Evolutionary conservation across 2,329 filamentous ascomycete species (phyloP).

Genomic region (Monosporascus sp.): DNA sequence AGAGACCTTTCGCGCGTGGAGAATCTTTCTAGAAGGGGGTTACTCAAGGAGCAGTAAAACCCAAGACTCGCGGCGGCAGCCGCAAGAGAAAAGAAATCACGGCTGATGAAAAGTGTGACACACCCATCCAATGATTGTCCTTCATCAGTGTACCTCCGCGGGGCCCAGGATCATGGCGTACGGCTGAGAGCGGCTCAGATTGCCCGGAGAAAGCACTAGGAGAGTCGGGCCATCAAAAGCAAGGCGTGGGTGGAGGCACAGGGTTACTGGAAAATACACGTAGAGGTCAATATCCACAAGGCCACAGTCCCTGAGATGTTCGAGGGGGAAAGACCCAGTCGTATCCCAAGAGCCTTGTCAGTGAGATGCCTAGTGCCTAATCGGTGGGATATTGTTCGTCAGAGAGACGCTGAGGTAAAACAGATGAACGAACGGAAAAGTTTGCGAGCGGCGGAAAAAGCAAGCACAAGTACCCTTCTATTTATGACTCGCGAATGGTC

Average conservation of each 20-base stretch:
- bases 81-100: background rate
- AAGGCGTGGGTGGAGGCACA: background rate
- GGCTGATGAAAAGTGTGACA: background rate
- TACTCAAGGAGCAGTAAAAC: background rate
- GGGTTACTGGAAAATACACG: background rate
- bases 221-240: no score
- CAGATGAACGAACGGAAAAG: background rate
- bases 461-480: slow-evolving; percentile 7
- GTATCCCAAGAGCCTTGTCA: background rate
- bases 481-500: slow-evolving; percentile 6
- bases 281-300: background rate
- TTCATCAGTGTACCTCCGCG: background rate
- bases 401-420: no score
- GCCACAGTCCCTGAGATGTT: background rate
- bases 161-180: background rate
- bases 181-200: background rate
- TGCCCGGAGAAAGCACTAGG: background rate
- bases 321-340: background rate
- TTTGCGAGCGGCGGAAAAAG: slow-evolving; percentile 9
- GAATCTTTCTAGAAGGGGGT: no score
- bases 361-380: no score
- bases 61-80: background rate
- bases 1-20: background rate
- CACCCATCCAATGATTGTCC: background rate
- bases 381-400: no score